Base-by-base conservation (phyloP, 257 asterid genomes). In the Striga asiatica region DNA sequence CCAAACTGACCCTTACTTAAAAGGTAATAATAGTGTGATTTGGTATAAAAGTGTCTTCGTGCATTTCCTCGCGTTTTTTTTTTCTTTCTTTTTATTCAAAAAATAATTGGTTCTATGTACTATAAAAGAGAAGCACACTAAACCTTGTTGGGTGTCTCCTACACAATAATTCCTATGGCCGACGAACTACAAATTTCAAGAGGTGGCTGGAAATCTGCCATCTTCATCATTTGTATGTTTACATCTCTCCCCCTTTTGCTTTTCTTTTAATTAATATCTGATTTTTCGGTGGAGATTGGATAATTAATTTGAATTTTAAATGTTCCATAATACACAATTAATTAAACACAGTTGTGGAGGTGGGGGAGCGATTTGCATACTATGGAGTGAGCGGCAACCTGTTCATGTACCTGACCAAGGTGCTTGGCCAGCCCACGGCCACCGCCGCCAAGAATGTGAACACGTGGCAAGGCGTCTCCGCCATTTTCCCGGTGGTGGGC, bases 361-460 rank as follows among this genome's bases (percentile, higher is more conserved):
- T 82, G 63, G 92, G 84, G 2, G 92, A 82, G 74, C 18, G 92
- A 62, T 82, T 82, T 34, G 74, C 87, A 9, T 82, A 69, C 59
- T 74, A 74, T 31, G 92, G 92, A 2, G 80, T 82, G 2, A 65
- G 79, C 18, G 87, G 81, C 2, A 82, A 82, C 62, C 62, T 82
- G 5, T 79, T 82, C 72, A 67, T 71, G 67, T 82, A 79, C 66
- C 65, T 82, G 8, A 77, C 82, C 0, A 68, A 55, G 62, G 78
- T 59, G 72, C 60, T 79, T 8, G 81, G 80, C 29, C 77, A 67
- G 65, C 42, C 82, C 32, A 72, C 87, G 16, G 82, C 87, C 55
- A 58, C 70, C 56, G 92, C 92, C 29, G 92, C 92, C 69, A 77
- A 68, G 72, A 82, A 71, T 25, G 92, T 82, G 2, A 79, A 82